Base-by-base conservation (phyloP, 1,139 yeast genomes). In the Geotrichum macrosporum region DNA sequence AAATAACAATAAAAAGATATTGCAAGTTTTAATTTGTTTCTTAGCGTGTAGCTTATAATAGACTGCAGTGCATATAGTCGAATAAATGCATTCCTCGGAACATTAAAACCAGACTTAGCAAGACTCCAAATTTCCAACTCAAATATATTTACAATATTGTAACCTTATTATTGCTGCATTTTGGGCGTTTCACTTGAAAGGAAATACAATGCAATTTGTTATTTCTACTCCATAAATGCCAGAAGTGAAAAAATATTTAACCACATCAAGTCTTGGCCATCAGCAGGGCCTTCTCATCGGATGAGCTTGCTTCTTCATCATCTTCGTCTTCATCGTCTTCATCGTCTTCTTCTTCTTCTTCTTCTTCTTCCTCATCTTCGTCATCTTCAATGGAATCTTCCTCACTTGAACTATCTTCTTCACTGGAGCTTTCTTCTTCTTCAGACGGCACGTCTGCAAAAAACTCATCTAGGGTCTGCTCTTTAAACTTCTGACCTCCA, bases 391-490 rank as follows among this genome's bases (percentile, higher is more conserved):
- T 51, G 5, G 50, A 58, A 4, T 47, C 57, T 19, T 59, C 58
- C 1, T 49, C 50, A 22, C 54, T 58, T 3, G 50, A 53, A 27
- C 55, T 56, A n/a, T n/a, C n/a, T 1, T 55, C 63, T 5, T 56
- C 64, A 5, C 53, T 60, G 3, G 55, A 57, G 3, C 50, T 57
- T 22, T 53, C 58, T 45, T 61, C 61, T 4, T 53, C 63, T 5
- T 53, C 61, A 3, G 56, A 60, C 27, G 46, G 33, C 1, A 73
- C 74, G 43, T 78, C 82, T 16, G 84, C 85, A 59, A 88, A 83
- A 62, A 87, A 87, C 52, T 88, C 96, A 59, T 88, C 96, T 54
- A 88, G 68, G 50, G 87, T 85, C 64, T 84, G 95, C 42, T 84
- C 68, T 54, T 76, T 77, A 59, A 80, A 74, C 57, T 64, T 77